Percentiles rank a stretch among this genome's conserved stretches.
Evolutionary conservation across 2,329 filamentous ascomycete species (phyloP).

Genomic region (Colletotrichum sublineola): DNA sequence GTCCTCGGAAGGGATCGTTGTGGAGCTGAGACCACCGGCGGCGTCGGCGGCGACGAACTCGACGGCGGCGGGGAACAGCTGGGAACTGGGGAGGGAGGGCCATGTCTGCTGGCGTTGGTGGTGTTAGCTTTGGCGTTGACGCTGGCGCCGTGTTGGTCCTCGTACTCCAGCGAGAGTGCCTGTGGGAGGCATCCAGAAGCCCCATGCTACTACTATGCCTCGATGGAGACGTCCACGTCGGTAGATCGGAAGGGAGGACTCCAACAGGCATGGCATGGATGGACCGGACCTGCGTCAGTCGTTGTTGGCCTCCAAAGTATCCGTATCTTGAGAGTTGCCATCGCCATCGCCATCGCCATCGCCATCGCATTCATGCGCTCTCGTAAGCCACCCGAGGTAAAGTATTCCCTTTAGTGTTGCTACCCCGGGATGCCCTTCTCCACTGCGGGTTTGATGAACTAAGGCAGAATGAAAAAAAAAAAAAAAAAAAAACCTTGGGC

Average conservation of each 20-base stretch:
- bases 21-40: slow-evolving; percentile 19
- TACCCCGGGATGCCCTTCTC: not conserved
- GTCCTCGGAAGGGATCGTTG: not conserved
- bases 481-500: not conserved
- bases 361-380: slow-evolving; percentile 20
- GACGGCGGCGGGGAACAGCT: slow-evolving; percentile 9
- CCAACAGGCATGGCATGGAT: slow-evolving; percentile 25
- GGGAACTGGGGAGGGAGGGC: not conserved
- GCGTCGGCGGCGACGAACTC: slow-evolving; percentile 4
- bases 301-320: not conserved
- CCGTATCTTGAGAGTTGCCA: not conserved
- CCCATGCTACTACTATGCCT: slow-evolving; percentile 5
- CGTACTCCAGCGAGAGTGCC: not conserved
- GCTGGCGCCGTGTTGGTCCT: slow-evolving; percentile 10
- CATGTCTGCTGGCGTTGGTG: slow-evolving; percentile 9
- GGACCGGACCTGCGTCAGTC: slow-evolving; percentile 16
- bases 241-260: slow-evolving; percentile 27
- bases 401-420: not conserved
- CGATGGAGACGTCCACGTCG: slow-evolving; percentile 5
- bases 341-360: not conserved
- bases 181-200: slow-evolving; percentile 4
- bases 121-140: not conserved
- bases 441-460: slow-evolving; percentile 14
- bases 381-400: not conserved
- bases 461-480: not conserved